Conservation (phyloP, 495 filamentous ascomycete genomes). For the Daldinia loculata region DNA sequence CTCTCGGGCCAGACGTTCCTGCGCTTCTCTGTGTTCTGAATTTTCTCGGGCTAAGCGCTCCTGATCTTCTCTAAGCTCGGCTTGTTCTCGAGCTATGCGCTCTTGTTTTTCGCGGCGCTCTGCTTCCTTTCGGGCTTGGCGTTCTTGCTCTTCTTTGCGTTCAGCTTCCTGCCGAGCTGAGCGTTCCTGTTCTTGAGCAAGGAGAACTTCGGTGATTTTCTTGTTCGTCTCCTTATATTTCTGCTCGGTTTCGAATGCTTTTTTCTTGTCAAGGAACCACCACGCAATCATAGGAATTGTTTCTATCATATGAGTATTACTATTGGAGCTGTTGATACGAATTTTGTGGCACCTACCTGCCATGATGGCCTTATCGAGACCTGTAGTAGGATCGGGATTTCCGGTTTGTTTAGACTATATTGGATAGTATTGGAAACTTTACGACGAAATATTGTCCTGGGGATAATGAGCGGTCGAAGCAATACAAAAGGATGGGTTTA, state of each 20-base stretch:
- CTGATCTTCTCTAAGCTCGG: neutral
- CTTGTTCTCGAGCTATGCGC: neutral
- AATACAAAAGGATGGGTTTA: neutral
- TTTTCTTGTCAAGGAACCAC: neutral
- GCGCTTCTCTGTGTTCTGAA: neutral
- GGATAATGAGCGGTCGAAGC: no score
- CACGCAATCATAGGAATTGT: neutral
- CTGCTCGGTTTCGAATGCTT: neutral
- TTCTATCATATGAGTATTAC: neutral
- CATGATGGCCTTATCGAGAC: neutral
- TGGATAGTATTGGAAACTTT: neutral
- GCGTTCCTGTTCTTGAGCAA: neutral
- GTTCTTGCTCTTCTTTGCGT: neutral
- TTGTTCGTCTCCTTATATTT: neutral
- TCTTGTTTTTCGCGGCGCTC: neutral
- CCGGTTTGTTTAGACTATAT: neutral
- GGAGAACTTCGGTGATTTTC: neutral
- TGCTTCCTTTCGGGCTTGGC: neutral
- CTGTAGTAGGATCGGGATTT: neutral
- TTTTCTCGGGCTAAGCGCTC: neutral
- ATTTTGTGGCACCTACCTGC: neutral
- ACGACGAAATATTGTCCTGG: accelerated
- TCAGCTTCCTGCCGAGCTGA: neutral
- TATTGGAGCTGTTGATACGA: neutral
- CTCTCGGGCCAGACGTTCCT: neutral